Evolutionary conservation across 1,139 yeast genomes (phyloP), one percentile per base, ranked within the genome.

Genomic region (Keqinozyma sinolaborantium): DNA sequence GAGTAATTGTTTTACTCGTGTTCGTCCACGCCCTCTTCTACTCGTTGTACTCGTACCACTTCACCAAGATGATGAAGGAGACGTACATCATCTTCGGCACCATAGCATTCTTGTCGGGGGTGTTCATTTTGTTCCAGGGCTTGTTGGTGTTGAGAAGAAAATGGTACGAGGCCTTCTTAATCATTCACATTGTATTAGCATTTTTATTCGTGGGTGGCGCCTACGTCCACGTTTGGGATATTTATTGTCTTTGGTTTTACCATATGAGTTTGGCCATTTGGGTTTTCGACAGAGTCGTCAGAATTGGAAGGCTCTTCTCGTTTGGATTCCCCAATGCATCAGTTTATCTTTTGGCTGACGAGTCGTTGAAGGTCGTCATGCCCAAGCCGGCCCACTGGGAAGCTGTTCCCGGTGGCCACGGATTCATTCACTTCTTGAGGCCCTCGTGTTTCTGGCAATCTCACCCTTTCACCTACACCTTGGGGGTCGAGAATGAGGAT

Each of bases 401-500:
- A 18, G 45, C 64, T 1, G 48, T 56, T 18, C 70, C 74, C 9
- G 86, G 86, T n/a, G 79, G 81, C 13, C 81, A 73, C 49, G 79
- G 77, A 1, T 82, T 67, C 45, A 56, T 82, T 30, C 78, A 80
- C 48, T 70, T 79, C 34, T 51, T 73, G 28, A 55, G 64, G 26
- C 66, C 77, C 26, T 49, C 69, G 40, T 71, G 74, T 32, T 81
- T 81, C 41, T 83, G 78, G 79, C 87, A 82, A 49, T 73, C 83
- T 0, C 90, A 82, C 51, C 90, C 90, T 0, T 82, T 82, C 46
- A 77, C 87, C 3, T 53, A 53, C 33, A 50, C 57, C 7, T 30
- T 16, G 3, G 64, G 69, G 3, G 12, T 31, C 12, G 35, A 37
- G 3, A 64, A 67, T 33, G 68, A 63, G 26, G 35, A 43, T 23